Evolutionary conservation across 2,329 filamentous ascomycete species (phyloP).

Genomic region (Penicillium frequentans): DNA sequence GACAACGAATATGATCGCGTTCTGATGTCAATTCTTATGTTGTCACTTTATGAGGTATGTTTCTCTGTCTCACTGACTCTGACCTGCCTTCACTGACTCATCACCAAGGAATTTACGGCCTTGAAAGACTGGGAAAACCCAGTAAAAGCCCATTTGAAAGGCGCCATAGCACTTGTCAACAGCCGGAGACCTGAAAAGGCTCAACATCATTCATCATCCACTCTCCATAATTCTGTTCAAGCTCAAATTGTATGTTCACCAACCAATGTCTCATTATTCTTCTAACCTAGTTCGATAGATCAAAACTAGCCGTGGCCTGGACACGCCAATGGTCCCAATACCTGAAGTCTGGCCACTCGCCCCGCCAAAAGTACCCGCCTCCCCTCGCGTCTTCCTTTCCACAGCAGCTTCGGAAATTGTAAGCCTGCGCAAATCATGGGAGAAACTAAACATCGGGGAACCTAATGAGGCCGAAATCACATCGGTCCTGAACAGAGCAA

Average conservation of each 20-base stretch:
- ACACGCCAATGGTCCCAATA: conserved; percentile 21
- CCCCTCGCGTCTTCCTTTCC: conserved; percentile 20
- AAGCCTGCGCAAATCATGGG: conserved; percentile 24
- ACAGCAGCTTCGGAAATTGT: conserved; percentile 24
- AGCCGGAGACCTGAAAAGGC: conserved; percentile 15
- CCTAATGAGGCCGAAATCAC: conserved; percentile 7
- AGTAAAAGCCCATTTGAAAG: conserved; percentile 27
- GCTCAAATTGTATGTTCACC: conserved; percentile 24
- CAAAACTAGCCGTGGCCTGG: conserved; percentile 20
- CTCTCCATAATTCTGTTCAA: conserved; percentile 24
- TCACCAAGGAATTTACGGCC: conserved; percentile 25
- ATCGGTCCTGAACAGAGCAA: conserved; percentile 19
- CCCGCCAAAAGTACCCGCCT: conserved; percentile 10
- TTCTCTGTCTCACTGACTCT: neutral
- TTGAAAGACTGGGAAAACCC: conserved; percentile 23
- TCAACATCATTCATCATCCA: conserved; percentile 13
- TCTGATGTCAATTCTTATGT: conserved; percentile 26
- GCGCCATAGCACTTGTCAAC: conserved; percentile 31
- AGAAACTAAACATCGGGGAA: conserved; percentile 3
- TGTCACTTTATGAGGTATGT: conserved; percentile 30
- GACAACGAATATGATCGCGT: conserved; percentile 21
- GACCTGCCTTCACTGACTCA: neutral
- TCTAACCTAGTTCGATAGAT: conserved; percentile 15
- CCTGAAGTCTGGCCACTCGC: conserved; percentile 26
- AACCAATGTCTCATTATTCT: neutral